Conservation (phyloP, 768 basidiomycete species). For the Calocybe indica region DNA sequence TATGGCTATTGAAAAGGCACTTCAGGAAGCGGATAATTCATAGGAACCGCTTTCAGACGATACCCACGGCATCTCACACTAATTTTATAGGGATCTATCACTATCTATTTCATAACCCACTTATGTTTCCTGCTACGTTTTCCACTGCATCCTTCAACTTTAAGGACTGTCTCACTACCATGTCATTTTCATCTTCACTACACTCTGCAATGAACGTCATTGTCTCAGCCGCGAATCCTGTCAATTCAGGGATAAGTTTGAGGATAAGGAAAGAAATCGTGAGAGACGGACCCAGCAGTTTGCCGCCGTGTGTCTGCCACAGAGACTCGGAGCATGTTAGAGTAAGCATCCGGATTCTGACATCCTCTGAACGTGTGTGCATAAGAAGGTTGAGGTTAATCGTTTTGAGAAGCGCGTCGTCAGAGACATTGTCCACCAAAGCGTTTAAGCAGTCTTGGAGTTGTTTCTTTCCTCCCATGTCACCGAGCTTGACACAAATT, state of each 20-base stretch:
- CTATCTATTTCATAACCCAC: constrained; percentile 26
- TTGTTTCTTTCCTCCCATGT: constrained; percentile 28
- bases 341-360: constrained; percentile 61
- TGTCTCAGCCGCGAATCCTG: constrained; percentile 77
- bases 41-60: constrained; percentile 12
- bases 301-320: constrained; percentile 74
- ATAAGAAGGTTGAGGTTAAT: constrained; percentile 83
- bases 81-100: constrained; percentile 12
- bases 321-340: constrained; percentile 62
- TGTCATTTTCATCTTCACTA: constrained; percentile 83
- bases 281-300: constrained; percentile 55
- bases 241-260: not conserved
- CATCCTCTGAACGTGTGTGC: constrained; percentile 83
- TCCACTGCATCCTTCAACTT: constrained; percentile 68
- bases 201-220: constrained; percentile 84
- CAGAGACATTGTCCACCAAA: constrained; percentile 44
- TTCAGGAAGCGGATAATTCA: constrained; percentile 19
- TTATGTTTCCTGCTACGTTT: constrained; percentile 60
- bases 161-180: constrained; percentile 66
- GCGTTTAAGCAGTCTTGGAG: constrained; percentile 49
- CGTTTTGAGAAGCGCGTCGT: constrained; percentile 65
- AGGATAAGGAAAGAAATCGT: not conserved
- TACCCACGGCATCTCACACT: constrained; percentile 11
- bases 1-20: constrained; percentile 54
- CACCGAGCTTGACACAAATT: constrained; percentile 34